Evolutionary conservation across 2,329 filamentous ascomycete genomes (phyloP).

Genomic region (Stemphylium lycopersici): DNA sequence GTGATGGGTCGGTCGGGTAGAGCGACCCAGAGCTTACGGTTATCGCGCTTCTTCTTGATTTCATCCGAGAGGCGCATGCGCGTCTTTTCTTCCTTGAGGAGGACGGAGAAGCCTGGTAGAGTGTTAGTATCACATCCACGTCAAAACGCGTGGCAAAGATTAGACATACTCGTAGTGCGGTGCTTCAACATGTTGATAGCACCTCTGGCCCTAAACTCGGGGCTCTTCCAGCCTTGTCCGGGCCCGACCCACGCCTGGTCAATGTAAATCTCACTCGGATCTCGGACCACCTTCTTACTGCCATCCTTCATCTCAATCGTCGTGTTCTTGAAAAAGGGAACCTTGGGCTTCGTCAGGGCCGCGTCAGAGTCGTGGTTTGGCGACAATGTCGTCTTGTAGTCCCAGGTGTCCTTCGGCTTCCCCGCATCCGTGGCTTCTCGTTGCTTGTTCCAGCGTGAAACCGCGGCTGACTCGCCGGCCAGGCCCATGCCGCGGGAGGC

Average conservation of each 20-base stretch:
- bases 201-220: conserved; percentile 79
- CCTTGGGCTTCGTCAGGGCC: conserved; percentile 13
- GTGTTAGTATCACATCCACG: conserved; percentile 32
- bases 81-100: conserved; percentile 94
- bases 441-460: conserved; percentile 29
- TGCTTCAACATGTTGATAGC: conserved; percentile 70
- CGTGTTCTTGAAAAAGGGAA: conserved; percentile 46
- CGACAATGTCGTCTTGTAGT: conserved; percentile 14
- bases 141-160: too few relatives aligned
- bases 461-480: conserved; percentile 35
- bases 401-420: conserved; percentile 14
- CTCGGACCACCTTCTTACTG: conserved; percentile 70
- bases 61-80: conserved; percentile 81
- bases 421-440: conserved; percentile 19
- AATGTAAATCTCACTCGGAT: conserved; percentile 85
- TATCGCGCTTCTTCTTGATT: conserved; percentile 74
- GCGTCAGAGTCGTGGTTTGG: conserved; percentile 13
- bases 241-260: conserved; percentile 92
- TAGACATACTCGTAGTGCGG: conserved; percentile 72
- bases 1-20: conserved; percentile 85
- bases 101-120: conserved; percentile 69
- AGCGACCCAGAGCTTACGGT: conserved; percentile 82
- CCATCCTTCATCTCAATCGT: conserved; percentile 78
- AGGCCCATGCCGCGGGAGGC: conserved; percentile 86
- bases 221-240: conserved; percentile 57